A percentile compares a stretch with the other conserved stretches of the same genome.
Conservation (phyloP, 495 filamentous ascomycete genomes). For the Penicillium parvum region DNA sequence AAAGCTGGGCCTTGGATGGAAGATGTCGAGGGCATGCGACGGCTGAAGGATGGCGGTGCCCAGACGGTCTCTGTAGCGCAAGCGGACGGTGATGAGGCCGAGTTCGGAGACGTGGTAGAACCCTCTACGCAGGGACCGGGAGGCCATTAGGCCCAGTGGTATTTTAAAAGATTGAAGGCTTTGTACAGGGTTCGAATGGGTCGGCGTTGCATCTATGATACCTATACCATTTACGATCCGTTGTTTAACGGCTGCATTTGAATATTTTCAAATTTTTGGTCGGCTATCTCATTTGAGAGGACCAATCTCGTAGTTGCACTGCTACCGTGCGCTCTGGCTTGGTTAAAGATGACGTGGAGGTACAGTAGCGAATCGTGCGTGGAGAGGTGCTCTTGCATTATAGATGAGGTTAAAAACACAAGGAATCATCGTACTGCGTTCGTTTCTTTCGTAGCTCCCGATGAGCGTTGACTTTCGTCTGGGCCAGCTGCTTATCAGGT, state of each 20-base stretch:
- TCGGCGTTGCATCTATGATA: slow-evolving; percentile 4
- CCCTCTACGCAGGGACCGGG: slow-evolving; percentile 12
- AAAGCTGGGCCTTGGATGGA: slow-evolving; percentile 43
- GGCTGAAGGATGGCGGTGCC: slow-evolving; percentile 34
- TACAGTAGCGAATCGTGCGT: not conserved
- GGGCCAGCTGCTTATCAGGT: slow-evolving; percentile 7
- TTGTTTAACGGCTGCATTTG: not conserved
- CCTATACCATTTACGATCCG: not conserved
- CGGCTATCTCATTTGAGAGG: no score
- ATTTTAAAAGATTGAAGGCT: not conserved
- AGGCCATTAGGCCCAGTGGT: not conserved
- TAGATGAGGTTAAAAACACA: slow-evolving; percentile 10
- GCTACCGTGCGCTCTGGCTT: no score
- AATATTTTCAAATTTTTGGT: no score
- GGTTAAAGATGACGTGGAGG: no score
- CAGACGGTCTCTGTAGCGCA: slow-evolving; percentile 1
- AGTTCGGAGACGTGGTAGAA: slow-evolving; percentile 24
- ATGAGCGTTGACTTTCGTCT: slow-evolving; percentile 12
- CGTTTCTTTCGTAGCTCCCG: slow-evolving; percentile 26
- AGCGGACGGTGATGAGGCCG: slow-evolving; percentile 31
- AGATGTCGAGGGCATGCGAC: slow-evolving; percentile 37
- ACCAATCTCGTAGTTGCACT: no score
- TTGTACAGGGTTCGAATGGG: not conserved
- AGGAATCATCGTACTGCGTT: slow-evolving; percentile 14
- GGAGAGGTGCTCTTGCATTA: slow-evolving; percentile 3